These are phyloP conservation scores for Penicillium subrubescens DNA, from an alignment of 495 filamentous ascomycete species.

Conservation along the genomic window DNA sequence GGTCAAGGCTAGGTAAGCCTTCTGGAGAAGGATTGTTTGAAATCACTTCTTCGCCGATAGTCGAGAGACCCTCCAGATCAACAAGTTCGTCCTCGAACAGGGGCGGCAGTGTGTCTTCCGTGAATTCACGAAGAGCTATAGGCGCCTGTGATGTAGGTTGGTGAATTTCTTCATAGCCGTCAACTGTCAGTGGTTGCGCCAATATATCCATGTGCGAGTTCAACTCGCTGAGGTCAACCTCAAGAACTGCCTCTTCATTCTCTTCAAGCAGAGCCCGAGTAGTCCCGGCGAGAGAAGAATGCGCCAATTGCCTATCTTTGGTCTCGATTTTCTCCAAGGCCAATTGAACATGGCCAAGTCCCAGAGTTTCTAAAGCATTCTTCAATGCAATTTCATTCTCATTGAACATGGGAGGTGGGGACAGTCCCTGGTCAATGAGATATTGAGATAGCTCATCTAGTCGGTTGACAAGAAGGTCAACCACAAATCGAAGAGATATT, in stretches of 20 bases:
- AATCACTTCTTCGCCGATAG: background rate
- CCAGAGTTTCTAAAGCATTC: conserved; percentile 4
- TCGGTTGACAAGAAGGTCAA: conserved; percentile 11
- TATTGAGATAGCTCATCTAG: conserved; percentile 12
- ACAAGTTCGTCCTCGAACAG: background rate
- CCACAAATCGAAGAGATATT: conserved; percentile 13
- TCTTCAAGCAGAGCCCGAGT: background rate
- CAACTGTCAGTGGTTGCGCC: background rate
- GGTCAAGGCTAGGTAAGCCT: background rate
- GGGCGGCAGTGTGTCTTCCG: background rate
- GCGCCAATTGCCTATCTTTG: conserved; percentile 1
- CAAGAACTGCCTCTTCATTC: background rate
- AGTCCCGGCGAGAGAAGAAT: background rate
- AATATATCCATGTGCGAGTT: conserved; percentile 2
- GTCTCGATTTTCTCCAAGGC: conserved; percentile 8
- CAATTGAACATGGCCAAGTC: conserved; percentile 7
- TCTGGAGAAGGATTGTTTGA: background rate
- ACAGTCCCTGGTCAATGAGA: conserved; percentile 5
- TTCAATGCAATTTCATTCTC: conserved; percentile 12
- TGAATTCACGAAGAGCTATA: background rate
- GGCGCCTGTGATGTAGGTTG: background rate
- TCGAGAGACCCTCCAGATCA: background rate
- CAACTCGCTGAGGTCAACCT: conserved; percentile 1
- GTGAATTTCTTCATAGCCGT: background rate
- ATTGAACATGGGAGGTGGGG: conserved; percentile 10